Percentiles rank a stretch among this genome's conserved stretches.
phyloP scores from a whole-genome alignment of 352 stramenopile genomes.

The Elongisporangium anandrum region DNA sequence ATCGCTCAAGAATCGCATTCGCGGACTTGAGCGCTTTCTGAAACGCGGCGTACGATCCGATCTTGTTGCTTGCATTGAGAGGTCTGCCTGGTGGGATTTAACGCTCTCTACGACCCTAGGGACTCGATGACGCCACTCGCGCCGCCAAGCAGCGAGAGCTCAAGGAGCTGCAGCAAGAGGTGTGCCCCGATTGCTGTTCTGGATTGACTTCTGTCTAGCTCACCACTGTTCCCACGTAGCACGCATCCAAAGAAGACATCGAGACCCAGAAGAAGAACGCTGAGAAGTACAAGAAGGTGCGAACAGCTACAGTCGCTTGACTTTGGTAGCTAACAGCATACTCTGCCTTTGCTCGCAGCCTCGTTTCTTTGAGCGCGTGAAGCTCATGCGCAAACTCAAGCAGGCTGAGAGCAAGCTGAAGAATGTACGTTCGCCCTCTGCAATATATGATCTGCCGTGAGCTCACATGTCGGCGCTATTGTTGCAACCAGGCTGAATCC shows the following conservation, averaged over 20 bases:
- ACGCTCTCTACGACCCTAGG: conserved; percentile 10
- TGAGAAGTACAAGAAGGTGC: conserved; percentile 80
- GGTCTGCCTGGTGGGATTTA: neutral
- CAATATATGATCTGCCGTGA: neutral
- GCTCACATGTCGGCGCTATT: neutral
- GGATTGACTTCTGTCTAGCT: neutral
- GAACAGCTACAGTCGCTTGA: conserved; percentile 5
- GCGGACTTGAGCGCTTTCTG: conserved; percentile 73
- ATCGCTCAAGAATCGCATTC: conserved; percentile 83
- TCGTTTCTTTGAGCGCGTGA: conserved; percentile 80
- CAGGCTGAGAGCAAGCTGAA: conserved; percentile 48
- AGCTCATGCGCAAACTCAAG: conserved; percentile 79
- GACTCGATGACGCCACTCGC: conserved; percentile 33
- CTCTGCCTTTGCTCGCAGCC: conserved; percentile 23
- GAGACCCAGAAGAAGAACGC: conserved; percentile 63
- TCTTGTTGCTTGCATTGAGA: neutral
- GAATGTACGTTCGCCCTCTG: conserved; percentile 17
- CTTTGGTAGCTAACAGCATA: no score
- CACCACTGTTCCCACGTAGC: conserved; percentile 10
- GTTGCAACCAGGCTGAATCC: conserved; percentile 25
- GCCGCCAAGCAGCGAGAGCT: conserved; percentile 48
- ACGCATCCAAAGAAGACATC: conserved; percentile 40
- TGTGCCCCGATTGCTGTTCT: conserved; percentile 5
- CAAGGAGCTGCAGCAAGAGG: conserved; percentile 39
- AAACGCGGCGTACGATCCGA: conserved; percentile 46